phyloP scores from a whole-genome alignment of 1,284 basidiomycete species.

The Cryptococcus amylolentus region DNA sequence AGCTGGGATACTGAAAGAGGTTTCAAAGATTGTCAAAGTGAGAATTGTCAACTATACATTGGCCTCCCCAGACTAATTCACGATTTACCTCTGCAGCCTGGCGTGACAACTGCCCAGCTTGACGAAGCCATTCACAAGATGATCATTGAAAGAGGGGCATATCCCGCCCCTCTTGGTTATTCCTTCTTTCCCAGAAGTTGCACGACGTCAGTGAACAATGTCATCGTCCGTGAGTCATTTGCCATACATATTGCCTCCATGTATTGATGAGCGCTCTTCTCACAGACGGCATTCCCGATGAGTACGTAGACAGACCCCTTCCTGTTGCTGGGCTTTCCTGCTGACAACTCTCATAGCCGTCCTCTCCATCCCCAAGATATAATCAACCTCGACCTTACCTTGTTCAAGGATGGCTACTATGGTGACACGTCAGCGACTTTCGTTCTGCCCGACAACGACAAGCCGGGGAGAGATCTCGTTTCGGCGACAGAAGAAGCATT shows the following conservation, averaged over 20 bases:
- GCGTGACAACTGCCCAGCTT: constrained; percentile 68
- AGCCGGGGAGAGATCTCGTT: constrained; percentile 62
- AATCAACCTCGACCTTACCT: constrained; percentile 77
- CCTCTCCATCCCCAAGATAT: constrained; percentile 74
- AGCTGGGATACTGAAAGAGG: constrained; percentile 59
- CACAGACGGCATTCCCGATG: constrained; percentile 40
- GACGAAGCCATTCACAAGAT: constrained; percentile 68
- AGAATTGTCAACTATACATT: constrained; percentile 20
- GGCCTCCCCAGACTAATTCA: background rate
- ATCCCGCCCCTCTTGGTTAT: constrained; percentile 83
- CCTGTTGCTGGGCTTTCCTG: background rate
- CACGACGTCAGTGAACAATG: constrained; percentile 78
- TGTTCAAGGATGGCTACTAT: constrained; percentile 73
- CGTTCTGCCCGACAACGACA: constrained; percentile 70
- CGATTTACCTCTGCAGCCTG: constrained; percentile 54
- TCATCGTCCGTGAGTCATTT: constrained; percentile 45
- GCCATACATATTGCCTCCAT: background rate
- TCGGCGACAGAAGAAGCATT: constrained; percentile 64
- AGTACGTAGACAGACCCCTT: constrained; percentile 11
- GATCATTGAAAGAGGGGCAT: constrained; percentile 66
- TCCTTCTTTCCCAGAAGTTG: constrained; percentile 77
- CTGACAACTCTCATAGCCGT: constrained; percentile 55
- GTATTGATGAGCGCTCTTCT: background rate
- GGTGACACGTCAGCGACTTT: constrained; percentile 83
- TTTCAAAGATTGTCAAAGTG: constrained; percentile 60